Evolutionary conservation across 495 filamentous ascomycete species (phyloP).

Genomic region (Penicillium parvum): DNA sequence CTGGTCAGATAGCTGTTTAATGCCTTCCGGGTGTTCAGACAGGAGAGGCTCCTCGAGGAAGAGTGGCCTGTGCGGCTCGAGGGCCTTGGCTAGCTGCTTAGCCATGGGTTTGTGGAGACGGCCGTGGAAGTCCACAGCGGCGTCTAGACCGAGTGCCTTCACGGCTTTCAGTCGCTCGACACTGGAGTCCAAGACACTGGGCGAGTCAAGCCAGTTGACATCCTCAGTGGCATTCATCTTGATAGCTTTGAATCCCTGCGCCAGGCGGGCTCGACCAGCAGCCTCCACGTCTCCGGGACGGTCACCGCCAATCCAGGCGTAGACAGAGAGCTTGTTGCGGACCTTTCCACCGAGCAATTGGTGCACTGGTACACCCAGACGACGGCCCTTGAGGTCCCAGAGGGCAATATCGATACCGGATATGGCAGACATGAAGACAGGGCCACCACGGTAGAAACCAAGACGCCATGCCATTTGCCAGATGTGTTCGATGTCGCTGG

Average conservation of each 20-base stretch:
- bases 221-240: conserved; percentile 86
- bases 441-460: conserved; percentile 74
- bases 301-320: conserved; percentile 82
- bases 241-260: conserved; percentile 66
- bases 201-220: conserved; percentile 74
- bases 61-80: conserved; percentile 68
- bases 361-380: conserved; percentile 62
- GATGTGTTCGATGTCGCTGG: conserved; percentile 73
- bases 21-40: conserved; percentile 64
- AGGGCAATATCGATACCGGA: conserved; percentile 75
- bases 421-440: conserved; percentile 76
- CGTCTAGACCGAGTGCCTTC: conserved; percentile 67
- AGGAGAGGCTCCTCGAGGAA: conserved; percentile 79
- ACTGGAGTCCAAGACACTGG: conserved; percentile 55
- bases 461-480: conserved; percentile 71
- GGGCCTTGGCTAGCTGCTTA: conserved; percentile 66
- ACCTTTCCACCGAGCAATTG: conserved; percentile 73
- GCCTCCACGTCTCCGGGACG: conserved; percentile 62
- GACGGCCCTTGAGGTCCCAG: conserved; percentile 66
- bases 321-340: conserved; percentile 65
- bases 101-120: conserved; percentile 78
- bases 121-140: conserved; percentile 73
- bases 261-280: conserved; percentile 58
- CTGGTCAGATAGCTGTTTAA: conserved; percentile 59
- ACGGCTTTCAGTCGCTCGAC: conserved; percentile 67